A percentile compares a stretch with the other conserved stretches of the same genome.
These are phyloP conservation scores for Diaporthe vaccinii DNA, from an alignment of 2,329 filamentous ascomycete genomes.

Conservation along the genomic window DNA sequence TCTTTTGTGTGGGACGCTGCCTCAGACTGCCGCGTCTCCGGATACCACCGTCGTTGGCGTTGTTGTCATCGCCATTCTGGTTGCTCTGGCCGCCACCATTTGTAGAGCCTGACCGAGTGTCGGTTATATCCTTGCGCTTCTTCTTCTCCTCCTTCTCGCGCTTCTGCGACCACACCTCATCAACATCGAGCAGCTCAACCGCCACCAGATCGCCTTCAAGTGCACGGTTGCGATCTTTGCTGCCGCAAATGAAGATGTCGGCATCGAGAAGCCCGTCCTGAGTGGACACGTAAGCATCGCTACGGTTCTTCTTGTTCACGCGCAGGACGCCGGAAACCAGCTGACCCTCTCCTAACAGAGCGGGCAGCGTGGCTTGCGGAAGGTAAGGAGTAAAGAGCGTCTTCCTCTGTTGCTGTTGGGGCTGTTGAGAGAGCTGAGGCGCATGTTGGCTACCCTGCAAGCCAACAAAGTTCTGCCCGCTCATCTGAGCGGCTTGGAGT, in stretches of 20 bases:
- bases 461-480: slow-evolving; percentile 79
- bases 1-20: slow-evolving; percentile 98
- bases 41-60: slow-evolving; percentile 83
- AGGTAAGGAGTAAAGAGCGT: slow-evolving; percentile 98
- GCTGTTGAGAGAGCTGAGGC: slow-evolving; percentile 74
- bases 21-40: slow-evolving; percentile 94
- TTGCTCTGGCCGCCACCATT: slow-evolving; percentile 78
- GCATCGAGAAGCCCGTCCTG: slow-evolving; percentile 89
- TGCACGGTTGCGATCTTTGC: slow-evolving; percentile 97
- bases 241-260: slow-evolving; percentile 99
- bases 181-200: slow-evolving; percentile 95
- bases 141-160: slow-evolving; percentile 99
- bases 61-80: slow-evolving; percentile 71
- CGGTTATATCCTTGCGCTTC: slow-evolving; percentile 98
- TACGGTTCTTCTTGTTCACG: slow-evolving; percentile 99
- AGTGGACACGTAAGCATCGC: slow-evolving; percentile 96
- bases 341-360: slow-evolving; percentile 90
- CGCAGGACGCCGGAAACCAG: slow-evolving; percentile 96
- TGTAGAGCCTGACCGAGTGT: slow-evolving; percentile 83
- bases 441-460: slow-evolving; percentile 80
- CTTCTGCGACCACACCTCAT: slow-evolving; percentile 99
- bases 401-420: slow-evolving; percentile 93
- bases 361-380: slow-evolving; percentile 92
- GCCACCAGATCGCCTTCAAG: slow-evolving; percentile 96
- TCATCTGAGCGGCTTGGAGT: slow-evolving; percentile 89